Percentiles rank a stretch among this genome's conserved stretches.
These are phyloP conservation scores for Suhomyces atakaporum DNA, from an alignment of 1,139 yeast genomes.

Conservation along the genomic window DNA sequence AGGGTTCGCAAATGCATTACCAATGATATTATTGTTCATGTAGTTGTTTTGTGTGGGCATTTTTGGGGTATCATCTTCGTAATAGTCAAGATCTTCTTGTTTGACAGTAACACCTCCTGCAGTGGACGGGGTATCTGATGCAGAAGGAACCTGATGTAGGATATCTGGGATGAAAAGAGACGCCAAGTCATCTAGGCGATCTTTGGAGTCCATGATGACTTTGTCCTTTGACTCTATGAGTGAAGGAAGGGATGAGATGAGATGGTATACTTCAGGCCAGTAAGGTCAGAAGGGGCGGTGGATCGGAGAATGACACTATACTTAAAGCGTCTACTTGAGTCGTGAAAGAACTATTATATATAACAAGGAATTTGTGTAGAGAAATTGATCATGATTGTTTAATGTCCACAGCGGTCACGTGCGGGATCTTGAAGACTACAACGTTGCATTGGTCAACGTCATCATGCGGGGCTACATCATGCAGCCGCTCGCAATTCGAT, in stretches of 20 bases:
- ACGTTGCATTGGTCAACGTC: no score
- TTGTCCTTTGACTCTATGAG: not conserved
- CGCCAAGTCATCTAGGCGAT: conserved; percentile 43
- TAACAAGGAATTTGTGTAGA: no score
- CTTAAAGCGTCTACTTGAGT: no score
- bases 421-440: no score
- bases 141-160: conserved; percentile 27
- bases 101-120: conserved; percentile 16
- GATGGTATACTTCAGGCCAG: no score
- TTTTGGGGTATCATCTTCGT: no score
- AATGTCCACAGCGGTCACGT: no score
- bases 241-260: not conserved
- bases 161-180: conserved; percentile 47
- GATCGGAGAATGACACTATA: no score
- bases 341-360: no score
- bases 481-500: no score
- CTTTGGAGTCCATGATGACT: conserved; percentile 22
- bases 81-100: conserved; percentile 25
- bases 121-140: conserved; percentile 9
- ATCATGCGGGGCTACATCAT: no score
- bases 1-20: conserved; percentile 8
- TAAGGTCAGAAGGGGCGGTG: not conserved
- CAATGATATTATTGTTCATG: conserved; percentile 19
- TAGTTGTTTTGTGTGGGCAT: conserved; percentile 14
- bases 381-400: no score